These are phyloP conservation scores for Epichloe sibirici DNA, from an alignment of 2,329 filamentous ascomycete genomes.

Conservation along the genomic window DNA sequence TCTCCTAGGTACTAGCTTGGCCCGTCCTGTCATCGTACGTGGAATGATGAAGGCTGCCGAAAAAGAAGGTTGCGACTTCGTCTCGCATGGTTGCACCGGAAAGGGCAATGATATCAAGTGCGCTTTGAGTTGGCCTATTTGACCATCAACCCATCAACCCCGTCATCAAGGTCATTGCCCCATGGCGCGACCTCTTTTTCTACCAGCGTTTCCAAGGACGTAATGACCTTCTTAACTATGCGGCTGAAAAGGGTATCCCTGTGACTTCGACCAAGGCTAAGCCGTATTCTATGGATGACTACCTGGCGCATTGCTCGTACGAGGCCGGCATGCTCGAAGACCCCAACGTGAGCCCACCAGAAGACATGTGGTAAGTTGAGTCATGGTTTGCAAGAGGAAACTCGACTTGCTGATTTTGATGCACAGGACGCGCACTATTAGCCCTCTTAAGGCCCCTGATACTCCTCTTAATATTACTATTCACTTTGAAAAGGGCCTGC, in stretches of 20 bases:
- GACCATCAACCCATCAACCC: constrained; percentile 1
- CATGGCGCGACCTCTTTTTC: constrained; percentile 2
- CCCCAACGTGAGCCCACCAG: not conserved
- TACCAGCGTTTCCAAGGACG: constrained; percentile 2
- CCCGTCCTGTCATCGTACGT: constrained; percentile 54
- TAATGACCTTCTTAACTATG: constrained; percentile 1
- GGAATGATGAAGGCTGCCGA: constrained; percentile 26
- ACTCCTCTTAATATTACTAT: not conserved
- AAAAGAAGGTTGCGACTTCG: constrained; percentile 7
- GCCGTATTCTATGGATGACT: constrained; percentile 4
- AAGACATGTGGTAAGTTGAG: not conserved
- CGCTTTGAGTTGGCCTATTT: constrained; percentile 1
- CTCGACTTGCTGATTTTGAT: not conserved
- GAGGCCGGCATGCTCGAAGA: constrained; percentile 2
- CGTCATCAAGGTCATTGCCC: constrained; percentile 1
- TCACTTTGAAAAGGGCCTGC: constrained; percentile 1
- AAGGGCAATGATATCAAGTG: constrained; percentile 2
- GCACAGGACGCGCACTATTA: constrained; percentile 1
- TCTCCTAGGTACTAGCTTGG: constrained; percentile 40
- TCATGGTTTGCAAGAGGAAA: not conserved
- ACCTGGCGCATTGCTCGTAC: constrained; percentile 3
- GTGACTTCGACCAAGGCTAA: constrained; percentile 3
- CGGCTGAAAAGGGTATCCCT: constrained; percentile 1
- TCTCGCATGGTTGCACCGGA: constrained; percentile 3
- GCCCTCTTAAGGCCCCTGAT: constrained; percentile 2